These are phyloP conservation scores for Hygrophoropsis aurantiaca DNA, from an alignment of 768 basidiomycete genomes.

Conservation along the genomic window DNA sequence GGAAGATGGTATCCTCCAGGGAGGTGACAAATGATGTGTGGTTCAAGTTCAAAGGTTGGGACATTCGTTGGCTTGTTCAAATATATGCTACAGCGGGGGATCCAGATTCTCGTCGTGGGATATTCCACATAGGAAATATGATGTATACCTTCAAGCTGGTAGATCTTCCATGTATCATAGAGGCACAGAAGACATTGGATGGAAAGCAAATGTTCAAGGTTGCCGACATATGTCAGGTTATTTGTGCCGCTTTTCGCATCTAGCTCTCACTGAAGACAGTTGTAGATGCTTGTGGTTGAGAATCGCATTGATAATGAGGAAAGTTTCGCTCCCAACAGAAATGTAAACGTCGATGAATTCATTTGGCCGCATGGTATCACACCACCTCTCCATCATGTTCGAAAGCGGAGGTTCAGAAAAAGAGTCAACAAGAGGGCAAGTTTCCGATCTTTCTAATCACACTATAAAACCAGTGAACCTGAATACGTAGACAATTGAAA, in stretches of 20 bases:
- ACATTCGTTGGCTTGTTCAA: background rate
- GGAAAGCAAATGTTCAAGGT: conserved; percentile 98
- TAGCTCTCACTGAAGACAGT: conserved; percentile 10
- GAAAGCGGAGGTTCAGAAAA: conserved; percentile 92
- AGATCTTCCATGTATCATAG: conserved; percentile 91
- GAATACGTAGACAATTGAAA: conserved; percentile 77
- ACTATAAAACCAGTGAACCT: background rate
- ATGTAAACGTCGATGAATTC: conserved; percentile 91
- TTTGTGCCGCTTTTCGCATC: conserved; percentile 11
- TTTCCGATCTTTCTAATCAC: conserved; percentile 1
- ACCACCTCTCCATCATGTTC: conserved; percentile 85
- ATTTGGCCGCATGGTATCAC: conserved; percentile 97
- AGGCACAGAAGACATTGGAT: conserved; percentile 94
- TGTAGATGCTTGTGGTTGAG: conserved; percentile 90
- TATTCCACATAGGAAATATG: conserved; percentile 82
- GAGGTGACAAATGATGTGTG: conserved; percentile 84
- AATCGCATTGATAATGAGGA: conserved; percentile 74
- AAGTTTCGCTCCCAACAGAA: conserved; percentile 55
- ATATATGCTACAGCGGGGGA: conserved; percentile 12
- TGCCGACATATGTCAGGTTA: conserved; percentile 95
- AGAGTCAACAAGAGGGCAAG: conserved; percentile 78
- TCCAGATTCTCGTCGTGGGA: conserved; percentile 84
- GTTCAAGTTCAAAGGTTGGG: conserved; percentile 95
- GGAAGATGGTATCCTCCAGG: conserved; percentile 77
- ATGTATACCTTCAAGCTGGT: conserved; percentile 91